Evolutionary conservation across 208 protist species (phyloP), one percentile per base, ranked within the genome.

Genomic region (Trypanosomatidae sp.): DNA sequence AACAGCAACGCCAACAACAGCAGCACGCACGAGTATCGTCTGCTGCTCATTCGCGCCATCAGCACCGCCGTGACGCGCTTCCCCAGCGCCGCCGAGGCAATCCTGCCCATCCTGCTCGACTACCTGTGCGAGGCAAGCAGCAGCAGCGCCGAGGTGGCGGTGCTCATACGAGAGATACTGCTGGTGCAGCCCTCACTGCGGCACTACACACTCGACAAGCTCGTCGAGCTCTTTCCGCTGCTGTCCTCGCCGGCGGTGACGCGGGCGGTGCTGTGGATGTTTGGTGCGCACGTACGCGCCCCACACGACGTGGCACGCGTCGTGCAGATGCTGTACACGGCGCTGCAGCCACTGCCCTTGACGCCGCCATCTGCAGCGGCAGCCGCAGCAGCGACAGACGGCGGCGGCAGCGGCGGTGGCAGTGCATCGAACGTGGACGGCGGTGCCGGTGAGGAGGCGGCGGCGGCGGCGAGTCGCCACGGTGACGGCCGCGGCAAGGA

Each of bases 111-210:
- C 19, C 78, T 98, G 49, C 90, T 98, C 58, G 92, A 98, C 49
- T 98, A 96, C 66, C 24, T 97, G 1, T 84, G 77, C 43, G 96
- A 98, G 26, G 26, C 59, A 11, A 64, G 48, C 6, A 42, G 42
- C 20, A 76, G 68, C 3, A 81, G 92, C 15, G 48, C 54, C 26
- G 95, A 98, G 48, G 95, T 98, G 8, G 73, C 97, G 16, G 60
- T 79, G 1, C 94, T 98, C 47, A 80, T 98, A 18, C 73, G 96
- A 45, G 95, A 98, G 50, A 80, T 97, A 13, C 53, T 97, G 15
- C 86, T 96, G 49, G 48, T 68, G 0, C 92, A 95, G 53, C 77
- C 92, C 8, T 44, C 77, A 27, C 61, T 98, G 27, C 84, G 95
- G 38, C 42, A 24, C 6, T 53, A 58, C 19, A 74, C 74, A 23